Conservation (phyloP, 306 rosid genomes). For the Trichosanthes cucumerina region DNA sequence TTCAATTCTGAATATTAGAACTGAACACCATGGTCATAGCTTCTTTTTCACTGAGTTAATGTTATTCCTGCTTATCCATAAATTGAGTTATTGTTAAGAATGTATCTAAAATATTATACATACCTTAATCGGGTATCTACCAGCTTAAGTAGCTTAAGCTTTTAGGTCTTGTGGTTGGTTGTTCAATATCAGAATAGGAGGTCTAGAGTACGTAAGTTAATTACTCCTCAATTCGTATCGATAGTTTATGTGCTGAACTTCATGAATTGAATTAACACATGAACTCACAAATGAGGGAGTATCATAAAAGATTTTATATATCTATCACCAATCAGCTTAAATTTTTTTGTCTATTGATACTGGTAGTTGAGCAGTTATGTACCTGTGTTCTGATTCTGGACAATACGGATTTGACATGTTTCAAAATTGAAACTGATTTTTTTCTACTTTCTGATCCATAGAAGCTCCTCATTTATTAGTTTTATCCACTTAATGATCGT, state of each 20-base stretch:
- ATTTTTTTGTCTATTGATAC: neutral
- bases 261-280: neutral
- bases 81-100: neutral
- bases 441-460: neutral
- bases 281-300: neutral
- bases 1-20: neutral
- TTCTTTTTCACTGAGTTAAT: neutral
- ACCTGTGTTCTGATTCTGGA: neutral
- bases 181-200: neutral
- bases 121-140: neutral
- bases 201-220: neutral
- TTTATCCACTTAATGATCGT: neutral
- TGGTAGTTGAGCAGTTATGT: neutral
- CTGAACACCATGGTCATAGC: neutral
- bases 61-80: neutral
- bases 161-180: neutral
- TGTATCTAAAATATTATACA: neutral
- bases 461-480: neutral
- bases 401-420: neutral
- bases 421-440: neutral
- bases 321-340: neutral
- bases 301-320: neutral
- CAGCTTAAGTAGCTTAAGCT: neutral
- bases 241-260: neutral
- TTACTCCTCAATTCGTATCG: neutral